phyloP scores from a whole-genome alignment of 306 rosid genomes.

The Dryas alaskensis region DNA sequence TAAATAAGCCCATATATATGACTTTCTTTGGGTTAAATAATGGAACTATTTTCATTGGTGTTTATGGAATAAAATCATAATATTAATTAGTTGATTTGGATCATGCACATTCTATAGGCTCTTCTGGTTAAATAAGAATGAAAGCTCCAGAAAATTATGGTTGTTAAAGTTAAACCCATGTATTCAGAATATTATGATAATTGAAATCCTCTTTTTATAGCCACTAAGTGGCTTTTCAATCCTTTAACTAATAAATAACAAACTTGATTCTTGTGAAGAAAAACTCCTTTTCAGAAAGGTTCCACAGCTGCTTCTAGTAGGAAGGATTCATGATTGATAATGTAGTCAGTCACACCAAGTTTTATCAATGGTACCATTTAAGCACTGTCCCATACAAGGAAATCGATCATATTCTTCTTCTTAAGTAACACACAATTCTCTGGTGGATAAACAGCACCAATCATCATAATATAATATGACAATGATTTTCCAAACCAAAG shows the following conservation, averaged over 20 bases:
- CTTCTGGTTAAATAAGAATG: not conserved
- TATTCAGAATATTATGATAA: not conserved
- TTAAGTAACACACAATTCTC: not conserved
- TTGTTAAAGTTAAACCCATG: not conserved
- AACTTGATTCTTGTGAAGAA: not conserved
- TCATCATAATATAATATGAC: not conserved
- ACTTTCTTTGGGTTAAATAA: too few species aligned
- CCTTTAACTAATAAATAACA: not conserved
- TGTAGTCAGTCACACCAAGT: not conserved
- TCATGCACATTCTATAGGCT: too few species aligned
- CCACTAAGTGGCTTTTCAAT: not conserved
- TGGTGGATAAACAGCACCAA: not conserved
- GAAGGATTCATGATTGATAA: not conserved
- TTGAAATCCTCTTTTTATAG: not conserved
- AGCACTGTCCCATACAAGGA: not conserved
- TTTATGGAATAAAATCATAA: too few species aligned
- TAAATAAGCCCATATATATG: too few species aligned
- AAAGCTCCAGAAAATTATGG: not conserved
- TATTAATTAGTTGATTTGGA: too few species aligned
- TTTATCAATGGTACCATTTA: not conserved
- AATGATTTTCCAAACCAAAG: not conserved
- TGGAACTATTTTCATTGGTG: too few species aligned
- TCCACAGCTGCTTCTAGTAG: not conserved
- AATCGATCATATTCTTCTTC: not conserved
- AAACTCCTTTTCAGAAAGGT: slow-evolving; percentile 1